Evolutionary conservation across 306 rosid species (phyloP).

Genomic region (Lotus japonicus): DNA sequence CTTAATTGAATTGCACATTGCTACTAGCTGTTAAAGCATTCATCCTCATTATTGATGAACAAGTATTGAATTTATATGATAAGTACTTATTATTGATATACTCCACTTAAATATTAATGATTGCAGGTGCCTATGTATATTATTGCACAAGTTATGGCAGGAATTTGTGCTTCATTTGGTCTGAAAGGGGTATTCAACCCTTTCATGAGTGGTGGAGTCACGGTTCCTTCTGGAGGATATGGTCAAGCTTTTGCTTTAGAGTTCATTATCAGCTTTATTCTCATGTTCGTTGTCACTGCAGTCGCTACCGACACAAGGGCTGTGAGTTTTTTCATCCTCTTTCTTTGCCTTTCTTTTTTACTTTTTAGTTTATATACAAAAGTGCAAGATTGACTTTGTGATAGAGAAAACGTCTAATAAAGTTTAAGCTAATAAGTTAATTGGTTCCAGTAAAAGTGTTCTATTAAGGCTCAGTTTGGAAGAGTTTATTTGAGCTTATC

Average conservation of each 20-base stretch:
- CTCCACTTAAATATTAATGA: no score
- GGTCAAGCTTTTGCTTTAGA: slow-evolving; percentile 78
- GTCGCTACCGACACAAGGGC: slow-evolving; percentile 90
- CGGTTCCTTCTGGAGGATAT: slow-evolving; percentile 65
- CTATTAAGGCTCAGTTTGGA: no score
- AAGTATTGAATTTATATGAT: no score
- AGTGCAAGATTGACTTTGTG: background rate
- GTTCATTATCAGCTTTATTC: slow-evolving; percentile 72
- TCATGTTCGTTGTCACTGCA: slow-evolving; percentile 92
- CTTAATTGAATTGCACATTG: no score
- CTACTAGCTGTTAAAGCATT: no score
- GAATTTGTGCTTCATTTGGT: slow-evolving; percentile 64
- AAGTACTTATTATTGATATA: no score
- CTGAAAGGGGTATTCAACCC: slow-evolving; percentile 68
- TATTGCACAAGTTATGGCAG: slow-evolving; percentile 66
- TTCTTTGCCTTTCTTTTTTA: background rate
- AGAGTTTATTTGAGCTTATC: no score
- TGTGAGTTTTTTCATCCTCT: slow-evolving; percentile 34
- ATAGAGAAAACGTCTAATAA: background rate
- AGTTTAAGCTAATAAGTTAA: background rate
- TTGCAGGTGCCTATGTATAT: slow-evolving; percentile 74
- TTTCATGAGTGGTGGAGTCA: slow-evolving; percentile 73
- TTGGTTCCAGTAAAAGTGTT: no score
- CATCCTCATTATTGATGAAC: no score
- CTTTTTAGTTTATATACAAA: background rate